Evolutionary conservation across 2,329 filamentous ascomycete genomes (phyloP).

Genomic region (Colletotrichum sp.): DNA sequence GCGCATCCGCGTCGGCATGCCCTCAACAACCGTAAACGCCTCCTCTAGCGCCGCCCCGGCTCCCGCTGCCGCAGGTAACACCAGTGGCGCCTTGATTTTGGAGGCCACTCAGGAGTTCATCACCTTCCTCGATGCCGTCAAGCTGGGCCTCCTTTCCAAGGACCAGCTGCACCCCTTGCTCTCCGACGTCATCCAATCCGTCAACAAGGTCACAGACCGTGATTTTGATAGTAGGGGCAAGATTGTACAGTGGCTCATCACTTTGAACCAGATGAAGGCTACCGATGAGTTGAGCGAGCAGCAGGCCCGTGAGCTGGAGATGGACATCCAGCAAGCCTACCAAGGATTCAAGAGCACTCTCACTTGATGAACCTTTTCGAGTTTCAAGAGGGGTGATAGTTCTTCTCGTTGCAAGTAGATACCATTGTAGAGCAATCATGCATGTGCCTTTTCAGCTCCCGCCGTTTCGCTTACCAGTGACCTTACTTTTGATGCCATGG

Average conservation of each 20-base stretch:
- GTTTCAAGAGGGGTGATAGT: neutral
- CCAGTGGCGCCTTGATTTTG: constrained; percentile 72
- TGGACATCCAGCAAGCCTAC: constrained; percentile 94
- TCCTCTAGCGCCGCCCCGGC: constrained; percentile 49
- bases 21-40: constrained; percentile 75
- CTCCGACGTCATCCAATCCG: constrained; percentile 94
- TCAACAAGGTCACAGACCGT: constrained; percentile 94
- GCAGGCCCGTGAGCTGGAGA: constrained; percentile 84
- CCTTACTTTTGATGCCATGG: neutral
- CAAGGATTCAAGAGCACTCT: constrained; percentile 88
- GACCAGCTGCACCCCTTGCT: constrained; percentile 95
- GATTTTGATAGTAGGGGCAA: constrained; percentile 96
- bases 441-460: neutral
- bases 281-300: constrained; percentile 88
- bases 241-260: constrained; percentile 98
- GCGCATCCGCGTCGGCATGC: constrained; percentile 88
- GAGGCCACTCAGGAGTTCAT: constrained; percentile 98
- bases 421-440: neutral
- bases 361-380: constrained; percentile 42
- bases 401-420: neutral
- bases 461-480: neutral
- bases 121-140: constrained; percentile 93
- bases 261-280: constrained; percentile 96
- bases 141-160: constrained; percentile 90
- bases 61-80: constrained; percentile 45